These are phyloP conservation scores for Daldinia grandis DNA, from an alignment of 495 filamentous ascomycete species.

Conservation along the genomic window DNA sequence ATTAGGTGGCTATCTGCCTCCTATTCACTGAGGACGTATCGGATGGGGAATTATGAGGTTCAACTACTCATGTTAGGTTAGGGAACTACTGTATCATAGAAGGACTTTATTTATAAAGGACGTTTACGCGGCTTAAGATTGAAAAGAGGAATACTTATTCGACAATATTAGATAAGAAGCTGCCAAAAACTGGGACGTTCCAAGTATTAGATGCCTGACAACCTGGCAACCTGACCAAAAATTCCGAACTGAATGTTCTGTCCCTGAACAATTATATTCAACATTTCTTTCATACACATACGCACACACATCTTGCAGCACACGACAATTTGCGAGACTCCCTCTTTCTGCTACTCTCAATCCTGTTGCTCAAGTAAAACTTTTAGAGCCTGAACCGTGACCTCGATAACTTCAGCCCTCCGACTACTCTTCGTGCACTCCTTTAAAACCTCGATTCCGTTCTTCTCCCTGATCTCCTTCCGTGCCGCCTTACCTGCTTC, in stretches of 20 bases:
- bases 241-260: neutral
- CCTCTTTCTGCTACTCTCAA: neutral
- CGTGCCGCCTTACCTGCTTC: constrained; percentile 60
- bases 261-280: neutral
- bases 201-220: too few relatives aligned
- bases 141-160: neutral
- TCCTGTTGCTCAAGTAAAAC: constrained; percentile 59
- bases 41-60: neutral
- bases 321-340: neutral
- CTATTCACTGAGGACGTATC: neutral
- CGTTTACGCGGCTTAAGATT: too few relatives aligned
- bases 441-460: constrained; percentile 68
- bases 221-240: neutral
- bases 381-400: constrained; percentile 70
- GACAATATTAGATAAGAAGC: too few relatives aligned
- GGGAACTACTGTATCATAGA: too few relatives aligned
- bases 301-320: neutral
- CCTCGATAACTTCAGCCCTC: constrained; percentile 69
- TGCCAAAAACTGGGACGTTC: too few relatives aligned
- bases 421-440: constrained; percentile 70
- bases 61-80: neutral
- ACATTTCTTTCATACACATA: neutral
- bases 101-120: too few relatives aligned
- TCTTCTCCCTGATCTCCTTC: constrained; percentile 55
- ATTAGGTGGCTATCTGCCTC: neutral